Percentiles rank a stretch among this genome's conserved stretches.
phyloP scores from a whole-genome alignment of 2,329 filamentous ascomycete genomes.

The Cryphonectria parasitica region DNA sequence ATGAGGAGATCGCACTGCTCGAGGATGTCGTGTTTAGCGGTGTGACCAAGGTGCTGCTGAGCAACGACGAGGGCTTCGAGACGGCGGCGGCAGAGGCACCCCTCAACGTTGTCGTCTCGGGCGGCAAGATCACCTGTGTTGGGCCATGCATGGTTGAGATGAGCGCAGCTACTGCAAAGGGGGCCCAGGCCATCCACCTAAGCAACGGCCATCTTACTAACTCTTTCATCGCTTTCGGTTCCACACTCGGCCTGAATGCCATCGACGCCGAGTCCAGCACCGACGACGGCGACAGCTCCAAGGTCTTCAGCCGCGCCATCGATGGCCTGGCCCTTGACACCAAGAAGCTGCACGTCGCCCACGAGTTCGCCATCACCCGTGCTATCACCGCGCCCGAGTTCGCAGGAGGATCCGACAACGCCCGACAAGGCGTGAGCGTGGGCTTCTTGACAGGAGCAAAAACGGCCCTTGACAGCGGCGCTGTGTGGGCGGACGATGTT shows the following conservation, averaged over 20 bases:
- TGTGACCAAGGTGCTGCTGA: conserved; percentile 55
- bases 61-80: conserved; percentile 42
- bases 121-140: conserved; percentile 60
- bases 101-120: conserved; percentile 54
- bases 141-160: conserved; percentile 56
- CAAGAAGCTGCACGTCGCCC: conserved; percentile 58
- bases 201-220: conserved; percentile 64
- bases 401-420: conserved; percentile 38
- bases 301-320: conserved; percentile 60
- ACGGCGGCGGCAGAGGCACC: conserved; percentile 30
- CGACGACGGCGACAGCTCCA: conserved; percentile 53
- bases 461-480: conserved; percentile 50
- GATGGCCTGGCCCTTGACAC: conserved; percentile 60
- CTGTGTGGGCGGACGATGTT: conserved; percentile 58
- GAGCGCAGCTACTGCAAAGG: conserved; percentile 39
- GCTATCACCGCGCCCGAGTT: conserved; percentile 61
- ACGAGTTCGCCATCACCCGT: conserved; percentile 60
- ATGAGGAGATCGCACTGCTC: conserved; percentile 45
- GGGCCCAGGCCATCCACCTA: conserved; percentile 49
- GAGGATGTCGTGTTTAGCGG: conserved; percentile 59
- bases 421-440: conserved; percentile 61
- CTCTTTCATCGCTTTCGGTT: conserved; percentile 64
- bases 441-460: conserved; percentile 58
- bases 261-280: conserved; percentile 62
- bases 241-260: conserved; percentile 63